Evolutionary conservation across 257 asterid species (phyloP).

Genomic region (Solanum piurae): DNA sequence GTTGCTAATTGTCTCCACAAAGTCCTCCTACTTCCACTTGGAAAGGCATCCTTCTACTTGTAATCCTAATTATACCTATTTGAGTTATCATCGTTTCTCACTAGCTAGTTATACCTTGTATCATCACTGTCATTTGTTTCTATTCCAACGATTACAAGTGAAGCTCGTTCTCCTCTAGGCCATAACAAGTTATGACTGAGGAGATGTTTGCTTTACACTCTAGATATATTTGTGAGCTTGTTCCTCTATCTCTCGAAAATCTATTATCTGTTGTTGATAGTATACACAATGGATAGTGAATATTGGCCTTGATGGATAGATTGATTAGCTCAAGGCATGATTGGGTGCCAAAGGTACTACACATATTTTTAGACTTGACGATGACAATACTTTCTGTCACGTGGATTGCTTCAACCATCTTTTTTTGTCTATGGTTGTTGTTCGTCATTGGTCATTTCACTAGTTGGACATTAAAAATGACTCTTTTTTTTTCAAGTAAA

Average conservation of each 20-base stretch:
- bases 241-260: background rate
- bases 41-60: background rate
- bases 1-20: background rate
- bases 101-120: background rate
- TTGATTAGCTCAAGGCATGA: background rate
- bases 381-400: background rate
- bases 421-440: background rate
- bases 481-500: background rate
- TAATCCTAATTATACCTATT: background rate
- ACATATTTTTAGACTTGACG: background rate
- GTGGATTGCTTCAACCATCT: background rate
- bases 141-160: background rate
- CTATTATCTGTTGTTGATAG: background rate
- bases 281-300: background rate
- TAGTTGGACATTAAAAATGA: background rate
- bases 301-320: background rate
- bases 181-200: background rate
- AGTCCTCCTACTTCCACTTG: background rate
- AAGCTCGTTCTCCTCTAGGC: background rate
- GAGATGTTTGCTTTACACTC: background rate
- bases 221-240: background rate
- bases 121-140: background rate
- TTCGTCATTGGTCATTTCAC: background rate
- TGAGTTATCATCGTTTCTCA: background rate
- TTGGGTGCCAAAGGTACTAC: background rate